phyloP scores from a whole-genome alignment of 2,329 filamentous ascomycete species.

The Trichoderma sp. region DNA sequence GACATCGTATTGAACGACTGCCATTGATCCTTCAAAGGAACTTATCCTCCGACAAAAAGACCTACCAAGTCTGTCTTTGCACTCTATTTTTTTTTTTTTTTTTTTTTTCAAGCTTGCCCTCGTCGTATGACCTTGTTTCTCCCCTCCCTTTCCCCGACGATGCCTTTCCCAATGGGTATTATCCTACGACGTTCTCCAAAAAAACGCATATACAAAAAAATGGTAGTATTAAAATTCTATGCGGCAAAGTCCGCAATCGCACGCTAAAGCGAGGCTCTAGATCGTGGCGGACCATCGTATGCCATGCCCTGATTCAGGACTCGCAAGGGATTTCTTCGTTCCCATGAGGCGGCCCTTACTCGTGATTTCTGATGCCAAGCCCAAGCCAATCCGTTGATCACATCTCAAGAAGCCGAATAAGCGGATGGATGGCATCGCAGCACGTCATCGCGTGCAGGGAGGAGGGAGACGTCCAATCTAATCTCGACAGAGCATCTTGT shows the following conservation, averaged over 20 bases:
- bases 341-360: neutral
- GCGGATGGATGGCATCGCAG: slow-evolving; percentile 1
- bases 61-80: neutral
- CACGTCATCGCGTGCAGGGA: slow-evolving; percentile 11
- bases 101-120: neutral
- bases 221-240: neutral
- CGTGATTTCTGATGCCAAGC: neutral
- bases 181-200: neutral
- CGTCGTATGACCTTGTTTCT: neutral
- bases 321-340: neutral
- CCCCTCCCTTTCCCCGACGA: neutral
- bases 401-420: slow-evolving; percentile 12
- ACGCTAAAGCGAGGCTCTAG: neutral
- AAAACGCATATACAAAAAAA: neutral
- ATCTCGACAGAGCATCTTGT: neutral
- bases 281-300: neutral
- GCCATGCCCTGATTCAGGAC: neutral
- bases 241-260: neutral
- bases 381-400: neutral
- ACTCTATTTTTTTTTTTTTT: neutral
- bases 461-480: neutral
- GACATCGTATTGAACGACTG: neutral
- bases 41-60: slow-evolving; percentile 2
- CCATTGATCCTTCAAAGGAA: neutral
- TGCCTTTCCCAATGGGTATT: neutral